Base-by-base conservation (phyloP, 2,329 filamentous ascomycete genomes). In the Remersonia thermophila region DNA sequence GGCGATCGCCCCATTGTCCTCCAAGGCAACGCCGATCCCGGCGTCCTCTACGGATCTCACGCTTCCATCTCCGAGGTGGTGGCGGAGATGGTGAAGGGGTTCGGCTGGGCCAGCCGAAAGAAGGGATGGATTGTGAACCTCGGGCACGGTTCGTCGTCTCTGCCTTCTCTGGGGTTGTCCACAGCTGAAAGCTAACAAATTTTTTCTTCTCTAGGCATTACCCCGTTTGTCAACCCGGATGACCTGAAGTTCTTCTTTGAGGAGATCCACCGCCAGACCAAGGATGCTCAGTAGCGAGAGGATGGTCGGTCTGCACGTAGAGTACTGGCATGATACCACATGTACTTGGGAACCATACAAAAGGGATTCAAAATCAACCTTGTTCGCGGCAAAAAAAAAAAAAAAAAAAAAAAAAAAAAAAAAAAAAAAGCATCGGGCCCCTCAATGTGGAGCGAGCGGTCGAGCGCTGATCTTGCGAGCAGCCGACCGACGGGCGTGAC, bases 121-220 rank as follows among this genome's bases (percentile, higher is more conserved):
- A 77, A 87, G 58, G 84, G 89, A 28, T 98, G 91, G 89, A 96
- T 98, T 49, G 85, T 83, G 32, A 98, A 98, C 57, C 69, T 98
- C 43, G 91, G 91, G 7, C 91, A 98, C 55, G 91, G 91, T 83
- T 71, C 53, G 76, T 37, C 29, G 31, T 34, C n/a, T 4, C 20
- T 23, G 5, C 9, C 20, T 9, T 9, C 20, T 23, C 5, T 6
- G 20, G 20, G 20, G 20, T 23, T 23, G 20, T 6, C 20, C n/a
- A n/a, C n/a, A n/a, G 20, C 9, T 23, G 20, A 6, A 23, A 23
- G 20, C 9, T 23, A 23, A 23, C 20, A 23, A 23, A 36, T 13
- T 37, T 31, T 42, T 23, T 33, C 30, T 35, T 27, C 26, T 39
- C 47, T 54, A 51, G 84, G 85, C 42, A 86, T 98, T 45, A 98